Evolutionary conservation across 257 asterid genomes (phyloP).

Genomic region (Fraxinus anomala): DNA sequence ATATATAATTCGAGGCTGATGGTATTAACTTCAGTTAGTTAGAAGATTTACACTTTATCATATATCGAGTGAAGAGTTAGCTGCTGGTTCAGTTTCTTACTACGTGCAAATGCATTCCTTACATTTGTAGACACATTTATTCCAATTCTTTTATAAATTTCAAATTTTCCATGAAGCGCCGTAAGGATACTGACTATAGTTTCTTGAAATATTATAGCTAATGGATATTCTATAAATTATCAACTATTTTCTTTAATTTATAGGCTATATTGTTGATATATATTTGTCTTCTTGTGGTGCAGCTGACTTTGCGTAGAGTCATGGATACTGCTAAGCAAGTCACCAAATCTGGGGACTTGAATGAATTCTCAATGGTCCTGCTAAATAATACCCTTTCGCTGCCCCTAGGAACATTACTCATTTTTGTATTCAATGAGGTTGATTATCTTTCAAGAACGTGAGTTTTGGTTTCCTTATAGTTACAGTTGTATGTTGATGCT

Average conservation of each 20-base stretch:
- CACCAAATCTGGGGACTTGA: constrained; percentile 81
- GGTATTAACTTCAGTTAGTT: not conserved
- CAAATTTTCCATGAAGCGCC: not conserved
- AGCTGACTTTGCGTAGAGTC: constrained; percentile 85
- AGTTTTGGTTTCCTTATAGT: constrained; percentile 37
- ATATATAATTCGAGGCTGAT: not conserved
- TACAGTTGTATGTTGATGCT: not conserved
- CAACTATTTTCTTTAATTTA: not conserved
- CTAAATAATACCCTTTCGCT: constrained; percentile 84
- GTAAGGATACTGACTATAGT: not conserved
- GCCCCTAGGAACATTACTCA: constrained; percentile 73
- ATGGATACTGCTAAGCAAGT: constrained; percentile 96
- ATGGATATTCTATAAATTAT: not conserved
- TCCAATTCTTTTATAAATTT: not conserved
- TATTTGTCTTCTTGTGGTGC: constrained; percentile 30
- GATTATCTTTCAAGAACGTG: constrained; percentile 83
- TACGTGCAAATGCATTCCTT: not conserved
- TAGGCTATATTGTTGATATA: constrained; percentile 7
- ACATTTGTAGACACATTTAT: not conserved
- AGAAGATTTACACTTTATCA: not conserved
- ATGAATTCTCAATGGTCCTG: constrained; percentile 94
- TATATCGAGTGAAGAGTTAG: not conserved
- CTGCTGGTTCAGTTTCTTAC: not conserved
- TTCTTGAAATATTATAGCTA: constrained; percentile 13
- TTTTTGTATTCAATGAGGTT: constrained; percentile 69